Evolutionary conservation across 495 filamentous ascomycete species (phyloP).

Genomic region (Annulohypoxylon maeteangense): DNA sequence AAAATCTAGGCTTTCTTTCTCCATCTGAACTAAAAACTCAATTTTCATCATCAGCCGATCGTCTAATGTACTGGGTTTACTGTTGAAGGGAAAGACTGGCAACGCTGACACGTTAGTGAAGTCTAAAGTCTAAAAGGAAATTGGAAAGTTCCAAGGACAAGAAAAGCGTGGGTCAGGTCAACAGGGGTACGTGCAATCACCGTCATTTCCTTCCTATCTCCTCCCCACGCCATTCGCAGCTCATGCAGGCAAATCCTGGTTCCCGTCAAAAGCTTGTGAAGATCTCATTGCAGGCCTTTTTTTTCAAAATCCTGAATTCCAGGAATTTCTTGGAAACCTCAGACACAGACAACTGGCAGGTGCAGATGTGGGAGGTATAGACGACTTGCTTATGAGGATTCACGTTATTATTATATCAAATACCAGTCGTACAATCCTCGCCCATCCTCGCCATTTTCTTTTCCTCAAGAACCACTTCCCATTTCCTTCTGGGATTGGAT

Average conservation of each 20-base stretch:
- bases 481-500: not conserved
- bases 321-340: slow-evolving; percentile 33
- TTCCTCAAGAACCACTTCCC: not conserved
- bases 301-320: slow-evolving; percentile 35
- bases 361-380: not conserved
- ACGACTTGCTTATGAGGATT: slow-evolving; percentile 10
- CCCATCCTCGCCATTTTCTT: not conserved
- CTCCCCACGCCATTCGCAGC: slow-evolving; percentile 8
- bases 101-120: slow-evolving; percentile 18
- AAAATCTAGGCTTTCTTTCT: not conserved
- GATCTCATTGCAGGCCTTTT: slow-evolving; percentile 25
- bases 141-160: slow-evolving; percentile 38
- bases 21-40: not conserved
- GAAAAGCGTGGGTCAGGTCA: slow-evolving; percentile 25
- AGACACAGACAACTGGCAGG: slow-evolving; percentile 34
- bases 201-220: slow-evolving; percentile 38
- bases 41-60: slow-evolving; percentile 12
- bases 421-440: not conserved
- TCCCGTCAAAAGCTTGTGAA: slow-evolving; percentile 36
- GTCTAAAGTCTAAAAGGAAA: slow-evolving; percentile 28
- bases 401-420: slow-evolving; percentile 8
- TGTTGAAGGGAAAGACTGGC: slow-evolving; percentile 6
- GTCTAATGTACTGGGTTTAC: slow-evolving; percentile 7
- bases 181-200: slow-evolving; percentile 35
- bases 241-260: slow-evolving; percentile 9